Evolutionary conservation across 78 protist species (phyloP).

Genomic region (Dictyostelium brefeldianum): DNA sequence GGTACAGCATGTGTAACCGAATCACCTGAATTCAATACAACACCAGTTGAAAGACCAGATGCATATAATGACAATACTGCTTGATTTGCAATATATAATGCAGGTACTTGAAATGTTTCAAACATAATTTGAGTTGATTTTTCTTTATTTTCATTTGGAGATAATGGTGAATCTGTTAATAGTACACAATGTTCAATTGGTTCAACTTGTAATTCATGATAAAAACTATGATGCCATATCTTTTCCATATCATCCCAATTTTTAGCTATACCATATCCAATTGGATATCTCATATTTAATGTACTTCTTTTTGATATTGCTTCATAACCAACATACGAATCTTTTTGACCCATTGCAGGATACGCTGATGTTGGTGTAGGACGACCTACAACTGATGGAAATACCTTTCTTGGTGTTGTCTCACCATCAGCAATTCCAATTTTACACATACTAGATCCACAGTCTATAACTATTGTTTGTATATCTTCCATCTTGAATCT

Average conservation of each 20-base stretch:
- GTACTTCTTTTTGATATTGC: slow-evolving; percentile 89
- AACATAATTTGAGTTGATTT: slow-evolving; percentile 95
- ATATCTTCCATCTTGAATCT: too few relatives aligned
- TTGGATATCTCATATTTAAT: slow-evolving; percentile 87
- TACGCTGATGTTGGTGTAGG: neutral
- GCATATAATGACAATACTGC: slow-evolving; percentile 93
- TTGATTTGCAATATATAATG: slow-evolving; percentile 83
- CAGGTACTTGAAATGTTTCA: slow-evolving; percentile 97
- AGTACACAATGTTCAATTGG: slow-evolving; percentile 96
- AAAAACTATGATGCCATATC: slow-evolving; percentile 97
- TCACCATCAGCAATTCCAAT: too few relatives aligned
- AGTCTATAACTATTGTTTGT: too few relatives aligned
- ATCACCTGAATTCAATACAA: slow-evolving; percentile 85
- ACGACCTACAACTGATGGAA: too few relatives aligned
- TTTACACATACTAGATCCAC: too few relatives aligned
- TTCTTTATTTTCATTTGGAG: slow-evolving; percentile 94
- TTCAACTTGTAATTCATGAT: slow-evolving; percentile 93
- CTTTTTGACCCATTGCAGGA: slow-evolving; percentile 82
- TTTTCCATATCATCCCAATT: slow-evolving; percentile 95
- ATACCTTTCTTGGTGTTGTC: too few relatives aligned
- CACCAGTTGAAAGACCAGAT: slow-evolving; percentile 93
- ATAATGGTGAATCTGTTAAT: slow-evolving; percentile 89
- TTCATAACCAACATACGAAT: slow-evolving; percentile 93
- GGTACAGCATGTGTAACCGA: neutral
- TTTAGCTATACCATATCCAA: slow-evolving; percentile 86